Conservation (phyloP, 2,329 filamentous ascomycete genomes). For the Escovopsis sp. region DNA sequence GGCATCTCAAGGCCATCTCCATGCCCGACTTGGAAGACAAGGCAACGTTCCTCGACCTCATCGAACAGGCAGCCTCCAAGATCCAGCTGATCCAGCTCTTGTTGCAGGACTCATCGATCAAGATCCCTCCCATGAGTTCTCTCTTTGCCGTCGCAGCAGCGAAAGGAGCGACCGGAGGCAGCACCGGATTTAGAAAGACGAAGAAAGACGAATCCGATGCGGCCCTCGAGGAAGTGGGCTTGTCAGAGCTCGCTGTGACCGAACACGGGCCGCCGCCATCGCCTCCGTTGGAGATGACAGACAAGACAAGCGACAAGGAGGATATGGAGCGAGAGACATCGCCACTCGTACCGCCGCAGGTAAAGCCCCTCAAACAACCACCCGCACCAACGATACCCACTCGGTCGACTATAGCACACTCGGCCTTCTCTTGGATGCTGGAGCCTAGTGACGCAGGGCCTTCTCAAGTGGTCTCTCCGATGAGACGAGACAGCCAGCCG, state of each 20-base stretch:
- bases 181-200: background rate
- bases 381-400: constrained; percentile 35
- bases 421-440: constrained; percentile 69
- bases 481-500: constrained; percentile 16
- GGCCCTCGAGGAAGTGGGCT: background rate
- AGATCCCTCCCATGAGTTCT: constrained; percentile 21
- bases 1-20: constrained; percentile 46
- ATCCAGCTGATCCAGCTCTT: constrained; percentile 50
- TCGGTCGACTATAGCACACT: constrained; percentile 54
- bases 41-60: constrained; percentile 33
- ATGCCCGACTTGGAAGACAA: constrained; percentile 33
- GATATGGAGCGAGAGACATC: background rate
- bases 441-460: constrained; percentile 33
- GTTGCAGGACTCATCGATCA: constrained; percentile 41
- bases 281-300: too few relatives aligned
- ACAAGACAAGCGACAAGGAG: background rate
- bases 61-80: constrained; percentile 47
- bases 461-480: constrained; percentile 10
- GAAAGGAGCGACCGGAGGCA: constrained; percentile 1
- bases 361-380: constrained; percentile 5
- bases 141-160: background rate
- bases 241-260: background rate
- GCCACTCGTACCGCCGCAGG: background rate
- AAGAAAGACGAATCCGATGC: background rate
- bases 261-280: too few relatives aligned